Evolutionary conservation across 2,329 filamentous ascomycete species (phyloP).

Genomic region (Ascosphaera aggregata): DNA sequence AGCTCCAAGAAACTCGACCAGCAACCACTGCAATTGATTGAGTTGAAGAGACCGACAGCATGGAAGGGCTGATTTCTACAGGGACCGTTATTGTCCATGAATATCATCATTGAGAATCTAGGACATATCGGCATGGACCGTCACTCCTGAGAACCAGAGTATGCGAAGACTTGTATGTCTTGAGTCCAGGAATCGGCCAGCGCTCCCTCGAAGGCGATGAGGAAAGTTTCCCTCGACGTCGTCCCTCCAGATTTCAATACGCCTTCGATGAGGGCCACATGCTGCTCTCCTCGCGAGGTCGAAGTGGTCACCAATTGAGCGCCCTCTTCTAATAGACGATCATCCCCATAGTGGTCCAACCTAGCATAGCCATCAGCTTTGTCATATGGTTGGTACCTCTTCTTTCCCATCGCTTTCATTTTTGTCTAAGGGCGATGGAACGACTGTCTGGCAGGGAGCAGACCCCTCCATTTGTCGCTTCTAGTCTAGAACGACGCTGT

Average conservation of each 20-base stretch:
- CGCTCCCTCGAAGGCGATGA: constrained; percentile 3
- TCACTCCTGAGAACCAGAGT: background rate
- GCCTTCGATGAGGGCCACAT: background rate
- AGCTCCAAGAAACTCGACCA: no score
- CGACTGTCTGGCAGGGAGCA: background rate
- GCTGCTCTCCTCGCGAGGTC: background rate
- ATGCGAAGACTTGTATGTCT: constrained; percentile 3
- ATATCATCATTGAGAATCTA: no score
- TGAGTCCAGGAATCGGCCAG: constrained; percentile 6
- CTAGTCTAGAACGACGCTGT: constrained; percentile 11
- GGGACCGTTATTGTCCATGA: no score
- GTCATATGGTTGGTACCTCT: constrained; percentile 8
- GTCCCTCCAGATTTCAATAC: constrained; percentile 4
- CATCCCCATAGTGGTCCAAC: constrained; percentile 10
- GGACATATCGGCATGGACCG: background rate
- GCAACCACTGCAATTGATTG: no score
- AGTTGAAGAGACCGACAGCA: no score
- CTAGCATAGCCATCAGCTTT: constrained; percentile 12
- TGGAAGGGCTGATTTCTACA: no score
- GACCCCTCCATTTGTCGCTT: background rate
- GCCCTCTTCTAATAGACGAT: constrained; percentile 1
- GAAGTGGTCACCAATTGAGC: background rate
- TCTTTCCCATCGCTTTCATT: background rate
- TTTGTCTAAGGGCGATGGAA: no score
- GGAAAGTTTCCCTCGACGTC: constrained; percentile 2